Evolutionary conservation across 176 grass and related monocot genomes (phyloP).

Genomic region (Chrysopogon serrulatus): DNA sequence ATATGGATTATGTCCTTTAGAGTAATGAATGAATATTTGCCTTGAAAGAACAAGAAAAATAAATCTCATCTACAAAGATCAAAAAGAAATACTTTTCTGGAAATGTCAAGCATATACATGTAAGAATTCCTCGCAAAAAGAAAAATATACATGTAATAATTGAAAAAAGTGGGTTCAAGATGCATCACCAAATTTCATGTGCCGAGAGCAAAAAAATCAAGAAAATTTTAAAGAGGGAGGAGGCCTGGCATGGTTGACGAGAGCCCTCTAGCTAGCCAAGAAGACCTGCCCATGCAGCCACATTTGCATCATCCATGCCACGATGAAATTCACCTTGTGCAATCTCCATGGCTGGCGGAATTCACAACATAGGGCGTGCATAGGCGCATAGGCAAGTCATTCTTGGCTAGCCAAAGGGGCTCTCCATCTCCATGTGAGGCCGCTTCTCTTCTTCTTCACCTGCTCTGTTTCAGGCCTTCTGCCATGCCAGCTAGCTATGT

Average conservation of each 20-base stretch:
- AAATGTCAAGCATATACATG: too few relatives aligned
- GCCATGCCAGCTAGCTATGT: constrained; percentile 4
- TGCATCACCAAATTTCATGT: background rate
- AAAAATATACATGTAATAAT: background rate
- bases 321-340: background rate
- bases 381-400: constrained; percentile 73
- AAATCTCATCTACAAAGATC: background rate
- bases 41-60: background rate
- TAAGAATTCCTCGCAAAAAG: too few relatives aligned
- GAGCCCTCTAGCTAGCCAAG: constrained; percentile 52
- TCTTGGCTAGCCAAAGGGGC: constrained; percentile 45
- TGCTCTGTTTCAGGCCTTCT: background rate
- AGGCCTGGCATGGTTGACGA: constrained; percentile 54
- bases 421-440: constrained; percentile 47
- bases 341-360: background rate
- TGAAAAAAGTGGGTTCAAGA: background rate
- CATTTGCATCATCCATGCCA: constrained; percentile 22
- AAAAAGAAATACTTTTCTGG: background rate
- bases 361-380: constrained; percentile 17
- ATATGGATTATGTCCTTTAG: background rate
- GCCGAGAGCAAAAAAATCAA: background rate
- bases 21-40: background rate
- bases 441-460: constrained; percentile 3
- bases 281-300: constrained; percentile 39
- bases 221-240: background rate